Evolutionary conservation across 177 flowering plant species (phyloP), one percentile per base, ranked within the genome.

Genomic region (Vitis hybrid): DNA sequence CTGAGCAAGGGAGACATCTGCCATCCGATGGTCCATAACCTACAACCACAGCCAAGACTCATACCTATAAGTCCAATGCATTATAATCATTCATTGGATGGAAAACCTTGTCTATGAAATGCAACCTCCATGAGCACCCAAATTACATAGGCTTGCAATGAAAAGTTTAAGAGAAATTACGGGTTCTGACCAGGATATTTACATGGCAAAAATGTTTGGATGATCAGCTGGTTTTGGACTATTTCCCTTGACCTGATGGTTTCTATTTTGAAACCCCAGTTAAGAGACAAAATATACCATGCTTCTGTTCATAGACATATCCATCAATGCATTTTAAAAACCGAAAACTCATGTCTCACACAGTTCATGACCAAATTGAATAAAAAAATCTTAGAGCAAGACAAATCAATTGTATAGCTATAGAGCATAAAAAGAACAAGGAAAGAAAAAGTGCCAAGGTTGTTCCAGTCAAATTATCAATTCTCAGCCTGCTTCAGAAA

Each of bases 1-100:
- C 87, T 1, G 81, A 84, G 67, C 85, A 84, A 1, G 87, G 87
- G 55, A 90, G 78, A 76, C 78, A 82, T 62, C 77, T 78, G 10
- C 87, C 76, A 19, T 88, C 87, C n/a, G 78, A 66, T 70, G 79
- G 72, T 64, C 86, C 86, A 83, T 72, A 85, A 64, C 98, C 97
- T 91, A 78, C 68, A 75, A 55, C 30, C 58, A 73, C 62, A 19
- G 30, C 39, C 70, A 32, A 6, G 58, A 11, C 4, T 9, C 48
- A 39, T n/a, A 34, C 4, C 30, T 26, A 1, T 39, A 61, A 30
- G 18, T 45, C 9, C 15, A 54, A 52, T 19, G 21, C 59, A 61
- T 52, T 11, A 26, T 26, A 54, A 7, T n/a, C 3, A 12, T n/a
- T 15, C 12, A 6, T n/a, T 4, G 23, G 32, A 39, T 21, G 18